These are phyloP conservation scores for Sugiyamaella grinbergsii DNA, from an alignment of 1,139 yeast genomes.

Conservation along the genomic window DNA sequence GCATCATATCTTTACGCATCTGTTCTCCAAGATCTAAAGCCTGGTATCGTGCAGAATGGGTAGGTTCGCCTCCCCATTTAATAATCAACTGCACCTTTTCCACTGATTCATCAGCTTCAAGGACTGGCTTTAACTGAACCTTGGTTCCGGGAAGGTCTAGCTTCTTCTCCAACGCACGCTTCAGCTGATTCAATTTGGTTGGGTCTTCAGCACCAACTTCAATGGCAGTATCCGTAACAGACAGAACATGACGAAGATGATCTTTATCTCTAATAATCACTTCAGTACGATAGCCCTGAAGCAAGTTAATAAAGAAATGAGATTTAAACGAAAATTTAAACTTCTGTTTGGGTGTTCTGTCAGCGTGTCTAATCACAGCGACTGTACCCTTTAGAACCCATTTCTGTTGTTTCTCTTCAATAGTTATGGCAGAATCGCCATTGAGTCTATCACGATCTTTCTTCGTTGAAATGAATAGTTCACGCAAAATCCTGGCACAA, in stretches of 20 bases:
- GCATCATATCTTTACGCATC: conserved; percentile 84
- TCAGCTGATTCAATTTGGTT: conserved; percentile 70
- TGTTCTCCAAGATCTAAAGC: conserved; percentile 96
- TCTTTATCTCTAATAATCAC: conserved; percentile 90
- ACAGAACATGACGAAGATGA: conserved; percentile 81
- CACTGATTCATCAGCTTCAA: conserved; percentile 54
- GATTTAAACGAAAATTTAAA: conserved; percentile 93
- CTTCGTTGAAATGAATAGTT: conserved; percentile 65
- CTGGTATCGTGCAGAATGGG: conserved; percentile 95
- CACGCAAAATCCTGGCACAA: conserved; percentile 75
- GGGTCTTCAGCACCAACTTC: conserved; percentile 77
- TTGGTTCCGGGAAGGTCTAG: conserved; percentile 93
- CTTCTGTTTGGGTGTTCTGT: conserved; percentile 98
- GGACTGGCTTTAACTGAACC: conserved; percentile 89
- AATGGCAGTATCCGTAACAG: conserved; percentile 81
- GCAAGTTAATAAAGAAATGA: conserved; percentile 77
- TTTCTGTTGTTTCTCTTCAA: conserved; percentile 84
- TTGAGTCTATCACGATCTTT: conserved; percentile 49
- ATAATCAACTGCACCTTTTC: conserved; percentile 94
- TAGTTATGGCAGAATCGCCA: conserved; percentile 23
- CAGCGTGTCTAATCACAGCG: conserved; percentile 93
- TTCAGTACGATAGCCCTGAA: conserved; percentile 95
- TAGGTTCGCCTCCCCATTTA: conserved; percentile 99
- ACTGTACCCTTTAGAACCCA: conserved; percentile 97
- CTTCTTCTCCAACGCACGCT: conserved; percentile 85